Percentiles rank a stretch among this genome's conserved stretches.
Evolutionary conservation across 2,329 filamentous ascomycete species (phyloP).

Genomic region (Colletotrichum agaves): DNA sequence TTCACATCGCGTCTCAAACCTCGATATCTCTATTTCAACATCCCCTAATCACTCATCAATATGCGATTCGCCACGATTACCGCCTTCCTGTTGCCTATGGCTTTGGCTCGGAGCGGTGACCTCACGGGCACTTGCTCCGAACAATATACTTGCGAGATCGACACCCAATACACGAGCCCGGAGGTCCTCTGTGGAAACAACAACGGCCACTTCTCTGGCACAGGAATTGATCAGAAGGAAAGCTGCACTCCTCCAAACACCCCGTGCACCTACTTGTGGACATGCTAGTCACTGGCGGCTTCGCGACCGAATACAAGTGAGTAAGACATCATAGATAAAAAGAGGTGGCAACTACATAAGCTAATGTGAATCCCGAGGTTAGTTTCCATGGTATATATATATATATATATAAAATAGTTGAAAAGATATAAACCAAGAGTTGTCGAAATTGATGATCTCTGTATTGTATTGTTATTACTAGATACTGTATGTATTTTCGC

Average conservation of each 20-base stretch:
- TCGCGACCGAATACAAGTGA: not conserved
- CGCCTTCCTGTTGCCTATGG: not conserved
- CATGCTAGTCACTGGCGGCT: not conserved
- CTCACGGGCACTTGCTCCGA: constrained; percentile 6
- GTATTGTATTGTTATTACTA: no score
- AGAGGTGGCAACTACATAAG: no score
- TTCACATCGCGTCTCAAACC: not conserved
- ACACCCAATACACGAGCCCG: constrained; percentile 2
- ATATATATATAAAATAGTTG: no score
- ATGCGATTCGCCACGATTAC: constrained; percentile 9
- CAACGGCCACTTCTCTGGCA: not conserved
- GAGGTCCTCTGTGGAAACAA: not conserved
- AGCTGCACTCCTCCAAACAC: not conserved
- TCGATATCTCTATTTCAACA: not conserved
- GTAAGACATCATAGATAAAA: not conserved
- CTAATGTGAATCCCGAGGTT: no score
- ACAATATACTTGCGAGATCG: not conserved
- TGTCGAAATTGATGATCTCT: no score
- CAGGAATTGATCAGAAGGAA: not conserved
- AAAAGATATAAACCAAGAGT: no score
- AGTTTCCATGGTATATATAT: no score
- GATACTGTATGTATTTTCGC: no score
- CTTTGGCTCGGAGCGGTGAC: not conserved
- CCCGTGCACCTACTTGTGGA: constrained; percentile 15
- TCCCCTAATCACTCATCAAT: not conserved